Evolutionary conservation across 176 grass and related monocot species (phyloP), one percentile per base, ranked within the genome.

Genomic region (Ananas comosus): DNA sequence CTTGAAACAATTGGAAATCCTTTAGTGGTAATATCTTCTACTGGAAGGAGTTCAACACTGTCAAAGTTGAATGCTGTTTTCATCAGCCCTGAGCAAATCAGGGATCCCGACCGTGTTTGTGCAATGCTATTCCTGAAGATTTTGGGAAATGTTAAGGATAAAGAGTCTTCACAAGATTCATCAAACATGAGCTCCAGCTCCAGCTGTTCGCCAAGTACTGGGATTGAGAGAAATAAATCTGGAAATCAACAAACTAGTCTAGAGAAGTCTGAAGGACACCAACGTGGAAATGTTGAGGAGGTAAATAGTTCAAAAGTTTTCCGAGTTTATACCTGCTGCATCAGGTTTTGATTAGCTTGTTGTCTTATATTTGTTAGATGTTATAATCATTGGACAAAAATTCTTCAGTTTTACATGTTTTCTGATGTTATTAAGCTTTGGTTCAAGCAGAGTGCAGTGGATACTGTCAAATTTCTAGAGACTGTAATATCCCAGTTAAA

Each of bases 1-100:
- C 80, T 96, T 47, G 63, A 27, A 16, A 69, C 70, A 12, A 50
- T 91, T n/a, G 81, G 79, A 66, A 81, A 85, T 66, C 75, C 8
- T 50, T 64, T 96, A 70, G 75, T 96, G 6, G 4, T 96, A 48
- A 79, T 96, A 24, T 78, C 78, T 79, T 66, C 59, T 5, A 76
- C 50, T 6, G 42, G 75, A 49, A 12, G 57, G 24, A 23, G 9
- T 1, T 2, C 2, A 13, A 52, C 24, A 17, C 13, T 66, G 24
- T 50, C 11, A n/a, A 17, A 49, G 11, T 48, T 81, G 27, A 91
- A 85, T 49, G 78, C 69, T 70, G 25, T 64, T 75, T 66, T 48
- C 12, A 73, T 89, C 52, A 77, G 50, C 51, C 59, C 63, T 3
- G 79, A 28, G 2, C 56, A 84, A 53, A 70, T 96, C 48, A 11